Evolutionary conservation across 208 protist genomes (phyloP).

Genomic region (Strigomonas galati): DNA sequence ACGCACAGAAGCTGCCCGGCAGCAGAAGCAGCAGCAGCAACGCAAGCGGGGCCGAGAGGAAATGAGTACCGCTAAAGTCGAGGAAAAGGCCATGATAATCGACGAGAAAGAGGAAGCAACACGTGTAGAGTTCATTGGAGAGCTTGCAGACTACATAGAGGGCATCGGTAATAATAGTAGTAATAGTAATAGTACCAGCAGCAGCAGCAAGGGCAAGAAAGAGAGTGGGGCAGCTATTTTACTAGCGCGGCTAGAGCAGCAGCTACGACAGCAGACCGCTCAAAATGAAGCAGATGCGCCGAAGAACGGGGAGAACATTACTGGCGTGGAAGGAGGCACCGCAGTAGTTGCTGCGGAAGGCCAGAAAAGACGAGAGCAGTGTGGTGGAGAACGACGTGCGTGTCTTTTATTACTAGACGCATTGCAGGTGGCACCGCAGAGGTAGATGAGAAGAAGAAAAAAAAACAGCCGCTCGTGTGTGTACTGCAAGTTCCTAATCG

Average conservation of each 20-base stretch:
- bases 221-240: background rate
- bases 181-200: too few relatives aligned
- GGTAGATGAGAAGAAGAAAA: slow-evolving; percentile 6
- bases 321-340: background rate
- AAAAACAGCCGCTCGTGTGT: background rate
- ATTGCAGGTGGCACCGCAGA: background rate
- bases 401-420: background rate
- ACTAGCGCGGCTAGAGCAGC: background rate
- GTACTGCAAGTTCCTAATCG: too few relatives aligned
- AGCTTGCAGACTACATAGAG: too few relatives aligned
- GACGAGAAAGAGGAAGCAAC: too few relatives aligned
- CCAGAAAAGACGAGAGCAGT: background rate
- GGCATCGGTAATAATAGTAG: too few relatives aligned
- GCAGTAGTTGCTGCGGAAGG: background rate
- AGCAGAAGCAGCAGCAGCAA: background rate
- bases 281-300: too few relatives aligned
- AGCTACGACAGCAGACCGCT: too few relatives aligned
- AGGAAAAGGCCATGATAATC: too few relatives aligned
- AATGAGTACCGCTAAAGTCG: background rate
- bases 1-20: too few relatives aligned
- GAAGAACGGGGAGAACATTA: background rate
- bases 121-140: too few relatives aligned
- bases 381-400: slow-evolving; percentile 5
- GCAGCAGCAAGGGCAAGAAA: background rate
- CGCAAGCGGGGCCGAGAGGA: background rate